Conservation (phyloP, 352 stramenopile genomes). For the Globisporangium echinulatum region DNA sequence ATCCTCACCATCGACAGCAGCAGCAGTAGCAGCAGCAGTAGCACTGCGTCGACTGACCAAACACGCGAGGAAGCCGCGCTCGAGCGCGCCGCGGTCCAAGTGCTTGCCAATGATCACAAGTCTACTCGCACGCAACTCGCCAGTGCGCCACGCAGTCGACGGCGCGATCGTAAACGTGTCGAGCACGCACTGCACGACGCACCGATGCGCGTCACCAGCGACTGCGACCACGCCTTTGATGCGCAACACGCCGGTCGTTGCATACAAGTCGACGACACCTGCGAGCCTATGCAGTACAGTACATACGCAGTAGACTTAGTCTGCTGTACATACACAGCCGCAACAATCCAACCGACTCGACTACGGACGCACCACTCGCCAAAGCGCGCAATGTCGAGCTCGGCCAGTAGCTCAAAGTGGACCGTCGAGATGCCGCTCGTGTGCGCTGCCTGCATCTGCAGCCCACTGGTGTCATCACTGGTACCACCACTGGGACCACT, state of each 20-base stretch:
- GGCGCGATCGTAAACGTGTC: slow-evolving; percentile 75
- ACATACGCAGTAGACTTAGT: not conserved
- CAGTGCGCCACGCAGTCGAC: slow-evolving; percentile 23
- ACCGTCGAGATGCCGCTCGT: slow-evolving; percentile 49
- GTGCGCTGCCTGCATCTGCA: slow-evolving; percentile 25
- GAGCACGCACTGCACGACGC: slow-evolving; percentile 61
- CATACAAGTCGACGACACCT: slow-evolving; percentile 41
- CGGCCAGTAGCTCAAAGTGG: slow-evolving; percentile 40
- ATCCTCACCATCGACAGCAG: too few species aligned
- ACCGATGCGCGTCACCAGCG: slow-evolving; percentile 32
- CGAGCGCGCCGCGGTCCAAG: slow-evolving; percentile 35
- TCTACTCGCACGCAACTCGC: slow-evolving; percentile 32
- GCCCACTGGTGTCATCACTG: not conserved
- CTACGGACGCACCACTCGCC: slow-evolving; percentile 35
- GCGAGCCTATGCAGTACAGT: slow-evolving; percentile 23
- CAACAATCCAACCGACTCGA: not conserved
- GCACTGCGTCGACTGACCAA: slow-evolving; percentile 11
- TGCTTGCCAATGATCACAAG: slow-evolving; percentile 63
- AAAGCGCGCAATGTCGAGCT: slow-evolving; percentile 45
- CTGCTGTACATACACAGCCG: not conserved
- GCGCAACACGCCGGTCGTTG: slow-evolving; percentile 50
- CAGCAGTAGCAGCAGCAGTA: too few species aligned
- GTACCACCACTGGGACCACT: not conserved
- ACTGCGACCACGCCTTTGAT: slow-evolving; percentile 61
- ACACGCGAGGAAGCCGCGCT: slow-evolving; percentile 40